phyloP scores from a whole-genome alignment of 495 filamentous ascomycete genomes.

The Mytilinidion resinicola region DNA sequence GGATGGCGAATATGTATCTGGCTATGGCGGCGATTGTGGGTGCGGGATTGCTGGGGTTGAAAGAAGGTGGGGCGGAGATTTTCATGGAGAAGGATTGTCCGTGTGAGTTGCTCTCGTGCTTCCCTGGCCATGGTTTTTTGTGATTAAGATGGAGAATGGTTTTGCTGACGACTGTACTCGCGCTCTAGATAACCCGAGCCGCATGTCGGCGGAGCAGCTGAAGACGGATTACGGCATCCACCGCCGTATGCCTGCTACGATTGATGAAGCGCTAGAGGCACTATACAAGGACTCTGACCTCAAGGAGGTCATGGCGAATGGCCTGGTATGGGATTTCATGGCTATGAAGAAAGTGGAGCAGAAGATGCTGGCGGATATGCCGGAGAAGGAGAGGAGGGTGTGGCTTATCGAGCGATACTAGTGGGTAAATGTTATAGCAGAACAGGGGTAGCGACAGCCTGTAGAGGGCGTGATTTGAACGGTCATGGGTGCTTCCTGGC shows the following conservation, averaged over 20 bases:
- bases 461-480: too few species aligned
- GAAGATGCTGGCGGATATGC: slow-evolving; percentile 35
- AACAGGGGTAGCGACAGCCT: background rate
- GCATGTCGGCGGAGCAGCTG: slow-evolving; percentile 45
- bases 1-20: slow-evolving; percentile 67
- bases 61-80: slow-evolving; percentile 38
- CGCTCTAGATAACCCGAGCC: slow-evolving; percentile 29
- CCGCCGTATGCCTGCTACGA: slow-evolving; percentile 22
- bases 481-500: too few species aligned
- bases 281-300: slow-evolving; percentile 30
- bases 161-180: background rate
- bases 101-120: slow-evolving; percentile 40
- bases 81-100: slow-evolving; percentile 50
- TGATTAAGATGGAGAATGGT: too few species aligned
- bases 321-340: slow-evolving; percentile 31
- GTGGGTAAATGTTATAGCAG: background rate
- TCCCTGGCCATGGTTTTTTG: background rate
- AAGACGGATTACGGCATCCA: slow-evolving; percentile 45
- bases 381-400: slow-evolving; percentile 25
- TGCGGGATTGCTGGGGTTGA: slow-evolving; percentile 58
- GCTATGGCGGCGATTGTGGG: slow-evolving; percentile 60
- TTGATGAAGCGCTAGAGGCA: slow-evolving; percentile 26
- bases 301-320: slow-evolving; percentile 20
- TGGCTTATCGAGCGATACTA: slow-evolving; percentile 39
- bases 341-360: slow-evolving; percentile 35